phyloP scores from a whole-genome alignment of 495 filamentous ascomycete species.

The Friedmanniomyces endolithicus region DNA sequence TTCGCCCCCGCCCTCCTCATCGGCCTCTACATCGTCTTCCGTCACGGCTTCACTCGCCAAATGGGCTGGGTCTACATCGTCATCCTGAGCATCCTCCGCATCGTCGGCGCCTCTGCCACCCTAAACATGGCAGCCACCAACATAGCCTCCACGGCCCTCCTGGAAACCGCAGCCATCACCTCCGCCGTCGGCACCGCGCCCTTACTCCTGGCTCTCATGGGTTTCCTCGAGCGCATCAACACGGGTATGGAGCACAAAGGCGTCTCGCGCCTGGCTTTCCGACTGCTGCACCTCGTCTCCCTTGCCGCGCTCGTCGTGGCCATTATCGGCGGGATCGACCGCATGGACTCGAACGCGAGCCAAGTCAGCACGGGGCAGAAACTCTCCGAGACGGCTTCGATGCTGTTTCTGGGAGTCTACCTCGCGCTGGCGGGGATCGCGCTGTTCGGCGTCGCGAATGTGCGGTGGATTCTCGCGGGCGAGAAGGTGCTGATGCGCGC shows the following conservation, averaged over 20 bases:
- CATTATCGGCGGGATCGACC: conserved; percentile 11
- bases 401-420: conserved; percentile 17
- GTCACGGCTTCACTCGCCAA: conserved; percentile 16
- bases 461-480: not conserved
- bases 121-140: conserved; percentile 6
- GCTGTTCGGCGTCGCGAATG: not conserved
- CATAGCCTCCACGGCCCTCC: not conserved
- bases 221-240: conserved; percentile 14
- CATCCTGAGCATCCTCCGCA: conserved; percentile 13
- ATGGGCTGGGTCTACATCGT: conserved; percentile 17
- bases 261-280: conserved; percentile 3
- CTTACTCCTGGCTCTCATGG: conserved; percentile 15
- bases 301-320: conserved; percentile 15
- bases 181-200: conserved; percentile 16
- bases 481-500: conserved; percentile 10
- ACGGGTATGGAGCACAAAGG: conserved; percentile 7
- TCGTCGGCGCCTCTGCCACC: conserved; percentile 9
- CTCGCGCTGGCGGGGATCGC: conserved; percentile 8
- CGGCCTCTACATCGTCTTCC: conserved; percentile 11
- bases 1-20: conserved; percentile 10
- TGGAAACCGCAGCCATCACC: conserved; percentile 10
- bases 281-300: conserved; percentile 5
- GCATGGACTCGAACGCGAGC: not conserved
- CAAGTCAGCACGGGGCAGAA: not conserved
- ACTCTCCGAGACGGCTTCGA: conserved; percentile 8